Conservation (phyloP, 371 early-diverging fungal genomes). For the Nematocida ausubeli region DNA sequence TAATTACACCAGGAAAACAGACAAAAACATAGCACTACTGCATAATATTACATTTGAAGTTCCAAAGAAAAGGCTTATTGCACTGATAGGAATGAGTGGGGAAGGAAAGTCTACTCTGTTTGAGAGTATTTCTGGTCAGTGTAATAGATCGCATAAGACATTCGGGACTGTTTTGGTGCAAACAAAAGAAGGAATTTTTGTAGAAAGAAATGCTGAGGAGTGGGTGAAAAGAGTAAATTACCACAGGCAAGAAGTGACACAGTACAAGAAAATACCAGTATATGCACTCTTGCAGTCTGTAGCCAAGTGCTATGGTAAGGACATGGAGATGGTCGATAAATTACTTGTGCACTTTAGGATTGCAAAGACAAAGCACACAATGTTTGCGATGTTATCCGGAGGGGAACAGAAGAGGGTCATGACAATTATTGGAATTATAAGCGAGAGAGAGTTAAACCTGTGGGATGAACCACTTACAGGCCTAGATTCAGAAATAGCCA, state of each 20-base stretch:
- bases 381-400: conserved; percentile 39
- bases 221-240: conserved; percentile 16
- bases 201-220: background rate
- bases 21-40: conserved; percentile 4
- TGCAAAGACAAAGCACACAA: conserved; percentile 8
- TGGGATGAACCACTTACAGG: conserved; percentile 63
- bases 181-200: background rate
- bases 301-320: conserved; percentile 18
- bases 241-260: conserved; percentile 10
- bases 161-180: background rate
- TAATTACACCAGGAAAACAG: conserved; percentile 26
- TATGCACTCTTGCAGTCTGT: background rate
- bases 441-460: conserved; percentile 48
- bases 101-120: conserved; percentile 22
- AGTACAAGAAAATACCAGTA: conserved; percentile 18
- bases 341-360: conserved; percentile 29
- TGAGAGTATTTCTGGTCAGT: conserved; percentile 18
- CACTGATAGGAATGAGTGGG: conserved; percentile 18
- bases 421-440: conserved; percentile 49
- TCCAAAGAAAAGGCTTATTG: conserved; percentile 10
- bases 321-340: background rate
- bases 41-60: conserved; percentile 2
- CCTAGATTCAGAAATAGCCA: conserved; percentile 59
- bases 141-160: conserved; percentile 1
- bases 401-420: conserved; percentile 63